Base-by-base conservation (phyloP, 2,329 filamentous ascomycete genomes). In the Trichoderma sp. region DNA sequence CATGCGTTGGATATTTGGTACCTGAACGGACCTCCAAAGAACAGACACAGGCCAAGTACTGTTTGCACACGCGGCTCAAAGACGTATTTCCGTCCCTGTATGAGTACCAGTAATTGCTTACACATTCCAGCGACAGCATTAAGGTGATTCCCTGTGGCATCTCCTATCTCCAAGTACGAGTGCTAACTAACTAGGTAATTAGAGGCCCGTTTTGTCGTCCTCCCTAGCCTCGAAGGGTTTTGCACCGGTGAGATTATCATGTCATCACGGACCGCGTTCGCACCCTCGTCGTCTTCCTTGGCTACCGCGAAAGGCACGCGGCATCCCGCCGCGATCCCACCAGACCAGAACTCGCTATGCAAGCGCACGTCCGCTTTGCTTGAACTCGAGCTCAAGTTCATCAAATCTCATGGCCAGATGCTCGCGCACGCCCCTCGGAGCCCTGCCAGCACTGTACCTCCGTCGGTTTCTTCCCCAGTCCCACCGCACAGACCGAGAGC, bases 221-320 rank as follows among this genome's bases (percentile, higher is more conserved):
- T 64, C 68, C 68, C 68, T 72, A 33, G 59, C 45, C 27, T 62
- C 60, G 59, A 72, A 72, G 59, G 59, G 68, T 33, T 63, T 63
- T 53, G 68, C 35, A 62, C 68, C 35, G 35, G 68, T 62, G 59
- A 71, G 68, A 71, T 71, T 71, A 27, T 71, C 53, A 63, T 63
- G 60, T 71, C 68, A 71, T 38, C 53, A 71, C 68, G 56, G 56
- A 71, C 68, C 68, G 71, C 71, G 71, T 56, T 4, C 21, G 41
- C 29, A 41, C 60, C 38, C 69, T 72, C 59, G 56, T 33, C 56
- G 16, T 63, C 56, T 56, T 71, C 69, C 59, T 65, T 63, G 68
- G 60, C 45, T 66, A 38, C 74, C 67, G 67, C 67, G 50, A 66
- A 66, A 64, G 60, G 63, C 67, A 72, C 74, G 74, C 67, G 74